Evolutionary conservation across 805 yeast species (phyloP).

Genomic region (Monosporozyma aquatica): DNA sequence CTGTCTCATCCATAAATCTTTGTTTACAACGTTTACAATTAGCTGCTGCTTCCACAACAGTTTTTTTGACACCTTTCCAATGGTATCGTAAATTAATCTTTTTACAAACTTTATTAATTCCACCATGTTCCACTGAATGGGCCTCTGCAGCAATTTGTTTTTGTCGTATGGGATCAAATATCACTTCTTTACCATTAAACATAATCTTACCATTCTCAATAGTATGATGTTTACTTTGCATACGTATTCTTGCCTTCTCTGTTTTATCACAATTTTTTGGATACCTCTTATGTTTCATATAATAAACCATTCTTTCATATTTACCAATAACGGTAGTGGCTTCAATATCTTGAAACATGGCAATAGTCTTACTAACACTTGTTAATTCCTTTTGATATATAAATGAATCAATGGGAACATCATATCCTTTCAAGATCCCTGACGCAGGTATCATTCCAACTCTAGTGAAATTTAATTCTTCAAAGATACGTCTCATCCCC

Average conservation of each 20-base stretch:
- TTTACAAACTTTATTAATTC: slow-evolving; percentile 81
- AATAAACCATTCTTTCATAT: slow-evolving; percentile 69
- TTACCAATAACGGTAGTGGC: slow-evolving; percentile 32
- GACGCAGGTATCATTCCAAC: slow-evolving; percentile 81
- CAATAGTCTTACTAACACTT: slow-evolving; percentile 32
- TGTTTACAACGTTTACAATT: slow-evolving; percentile 70
- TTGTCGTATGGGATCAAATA: slow-evolving; percentile 67
- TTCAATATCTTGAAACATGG: slow-evolving; percentile 22
- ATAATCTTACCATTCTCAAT: slow-evolving; percentile 62
- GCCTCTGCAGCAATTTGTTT: slow-evolving; percentile 60
- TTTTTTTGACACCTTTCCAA: slow-evolving; percentile 86
- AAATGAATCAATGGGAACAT: slow-evolving; percentile 76
- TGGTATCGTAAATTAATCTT: slow-evolving; percentile 71
- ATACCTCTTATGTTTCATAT: slow-evolving; percentile 74
- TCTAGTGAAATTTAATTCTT: slow-evolving; percentile 62
- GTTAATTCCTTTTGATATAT: slow-evolving; percentile 77
- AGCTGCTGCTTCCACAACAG: slow-evolving; percentile 70
- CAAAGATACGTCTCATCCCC: slow-evolving; percentile 73
- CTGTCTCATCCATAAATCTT: slow-evolving; percentile 28
- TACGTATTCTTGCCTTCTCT: slow-evolving; percentile 78
- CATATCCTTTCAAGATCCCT: slow-evolving; percentile 77
- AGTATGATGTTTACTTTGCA: slow-evolving; percentile 64
- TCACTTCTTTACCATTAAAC: slow-evolving; percentile 76
- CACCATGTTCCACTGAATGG: slow-evolving; percentile 68
- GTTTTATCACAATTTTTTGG: slow-evolving; percentile 76